phyloP scores from a whole-genome alignment of 2,329 filamentous ascomycete species.

The Periconia sp. region DNA sequence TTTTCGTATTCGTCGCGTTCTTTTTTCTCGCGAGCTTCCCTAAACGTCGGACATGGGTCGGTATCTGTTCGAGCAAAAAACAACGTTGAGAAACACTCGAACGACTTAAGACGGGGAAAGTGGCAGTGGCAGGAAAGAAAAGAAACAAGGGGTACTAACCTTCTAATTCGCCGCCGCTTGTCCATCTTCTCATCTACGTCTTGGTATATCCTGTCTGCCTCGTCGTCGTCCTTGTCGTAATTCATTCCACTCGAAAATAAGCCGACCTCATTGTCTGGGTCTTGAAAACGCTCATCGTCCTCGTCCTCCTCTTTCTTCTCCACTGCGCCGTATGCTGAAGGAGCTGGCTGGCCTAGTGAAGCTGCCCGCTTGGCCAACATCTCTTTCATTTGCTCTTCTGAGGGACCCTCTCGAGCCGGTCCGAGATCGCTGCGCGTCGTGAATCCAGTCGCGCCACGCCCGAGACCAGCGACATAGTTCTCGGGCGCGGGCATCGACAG shows the following conservation, averaged over 20 bases:
- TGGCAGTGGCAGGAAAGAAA: conserved; percentile 22
- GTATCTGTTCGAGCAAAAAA: conserved; percentile 74
- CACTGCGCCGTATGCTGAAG: conserved; percentile 73
- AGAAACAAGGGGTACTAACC: conserved; percentile 66
- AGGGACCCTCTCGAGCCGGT: conserved; percentile 91
- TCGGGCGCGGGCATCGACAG: conserved; percentile 75
- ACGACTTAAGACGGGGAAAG: conserved; percentile 30
- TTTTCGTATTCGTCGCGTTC: conserved; percentile 95
- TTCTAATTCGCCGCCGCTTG: conserved; percentile 80
- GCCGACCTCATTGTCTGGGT: conserved; percentile 96
- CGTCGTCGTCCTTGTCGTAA: conserved; percentile 97
- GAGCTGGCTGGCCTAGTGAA: conserved; percentile 74
- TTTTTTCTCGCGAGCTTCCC: conserved; percentile 91
- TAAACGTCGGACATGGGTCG: conserved; percentile 72
- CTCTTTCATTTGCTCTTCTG: conserved; percentile 98
- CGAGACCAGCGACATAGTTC: conserved; percentile 85
- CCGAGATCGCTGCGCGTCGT: conserved; percentile 96
- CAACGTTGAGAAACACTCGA: conserved; percentile 67
- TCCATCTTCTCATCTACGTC: conserved; percentile 98
- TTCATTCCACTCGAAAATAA: conserved; percentile 88
- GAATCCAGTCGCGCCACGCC: conserved; percentile 96
- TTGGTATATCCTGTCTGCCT: conserved; percentile 94
- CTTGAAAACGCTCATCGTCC: conserved; percentile 83
- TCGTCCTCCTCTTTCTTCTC: conserved; percentile 74
- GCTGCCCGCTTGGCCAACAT: conserved; percentile 92